phyloP scores from a whole-genome alignment of 2,329 filamentous ascomycete species.

The Exutisphaerella laricina region DNA sequence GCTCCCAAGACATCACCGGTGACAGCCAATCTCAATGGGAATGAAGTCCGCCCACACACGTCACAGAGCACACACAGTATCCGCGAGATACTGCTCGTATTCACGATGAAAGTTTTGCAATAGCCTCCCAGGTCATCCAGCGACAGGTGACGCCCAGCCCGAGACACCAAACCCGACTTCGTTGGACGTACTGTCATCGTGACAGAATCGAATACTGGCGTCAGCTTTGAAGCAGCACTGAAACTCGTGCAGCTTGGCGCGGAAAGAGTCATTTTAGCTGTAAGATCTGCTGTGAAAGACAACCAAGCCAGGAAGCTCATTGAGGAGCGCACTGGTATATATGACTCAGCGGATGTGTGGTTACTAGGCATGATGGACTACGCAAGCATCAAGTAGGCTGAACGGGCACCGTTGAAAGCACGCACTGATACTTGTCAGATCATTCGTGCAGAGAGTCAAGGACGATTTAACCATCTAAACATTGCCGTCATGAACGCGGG shows the following conservation, averaged over 20 bases:
- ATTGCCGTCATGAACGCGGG: constrained; percentile 40
- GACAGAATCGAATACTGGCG: constrained; percentile 37
- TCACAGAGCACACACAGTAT: no score
- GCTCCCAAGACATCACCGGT: no score
- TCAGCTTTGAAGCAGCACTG: constrained; percentile 35
- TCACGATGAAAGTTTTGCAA: no score
- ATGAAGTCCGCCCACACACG: no score
- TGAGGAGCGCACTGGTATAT: constrained; percentile 25
- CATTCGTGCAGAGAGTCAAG: constrained; percentile 26
- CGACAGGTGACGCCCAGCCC: no score
- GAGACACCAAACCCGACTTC: constrained; percentile 17
- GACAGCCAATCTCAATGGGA: no score
- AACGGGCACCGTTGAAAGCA: background rate
- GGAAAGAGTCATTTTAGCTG: constrained; percentile 36
- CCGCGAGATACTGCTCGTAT: no score
- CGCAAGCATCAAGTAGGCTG: constrained; percentile 14
- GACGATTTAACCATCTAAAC: constrained; percentile 30
- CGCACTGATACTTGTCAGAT: background rate
- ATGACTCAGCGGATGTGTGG: constrained; percentile 32
- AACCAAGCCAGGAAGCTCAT: constrained; percentile 32
- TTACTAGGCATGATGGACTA: constrained; percentile 25
- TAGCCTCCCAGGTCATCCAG: no score
- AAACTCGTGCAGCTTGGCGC: constrained; percentile 36
- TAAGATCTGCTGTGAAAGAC: constrained; percentile 35
- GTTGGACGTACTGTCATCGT: constrained; percentile 20